These are phyloP conservation scores for Fusarium sp. DNA, from an alignment of 2,329 filamentous ascomycete species.

Conservation along the genomic window DNA sequence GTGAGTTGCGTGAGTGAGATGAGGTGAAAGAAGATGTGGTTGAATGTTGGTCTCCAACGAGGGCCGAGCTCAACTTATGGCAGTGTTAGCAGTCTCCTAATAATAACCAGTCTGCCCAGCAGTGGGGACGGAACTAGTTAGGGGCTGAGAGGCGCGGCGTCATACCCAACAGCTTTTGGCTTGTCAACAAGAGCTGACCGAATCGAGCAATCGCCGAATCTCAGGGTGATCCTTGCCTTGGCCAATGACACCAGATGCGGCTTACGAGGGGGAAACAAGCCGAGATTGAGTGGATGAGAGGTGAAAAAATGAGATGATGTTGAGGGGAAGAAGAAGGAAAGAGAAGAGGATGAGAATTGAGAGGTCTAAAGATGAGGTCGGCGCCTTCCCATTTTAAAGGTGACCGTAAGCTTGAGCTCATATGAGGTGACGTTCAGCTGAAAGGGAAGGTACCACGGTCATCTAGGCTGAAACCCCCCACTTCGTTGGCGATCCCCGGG, in stretches of 20 bases:
- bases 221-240: conserved; percentile 29
- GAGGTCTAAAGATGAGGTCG: conserved; percentile 13
- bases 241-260: conserved; percentile 20
- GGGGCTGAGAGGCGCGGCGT: conserved; percentile 37
- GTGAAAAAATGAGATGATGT: background rate
- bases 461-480: conserved; percentile 42
- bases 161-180: conserved; percentile 36
- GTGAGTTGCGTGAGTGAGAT: background rate
- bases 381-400: conserved; percentile 39
- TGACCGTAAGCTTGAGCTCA: conserved; percentile 10
- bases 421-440: conserved; percentile 30
- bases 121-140: conserved; percentile 31
- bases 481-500: conserved; percentile 10
- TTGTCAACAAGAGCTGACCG: conserved; percentile 40
- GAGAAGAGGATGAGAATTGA: conserved; percentile 4
- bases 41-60: conserved; percentile 1
- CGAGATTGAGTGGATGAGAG: conserved; percentile 15
- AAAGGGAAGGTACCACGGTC: conserved; percentile 31
- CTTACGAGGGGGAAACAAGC: background rate
- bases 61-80: conserved; percentile 21
- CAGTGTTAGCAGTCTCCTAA: conserved; percentile 31
- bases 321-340: background rate
- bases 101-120: background rate
- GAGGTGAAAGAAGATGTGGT: background rate
- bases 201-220: conserved; percentile 48